phyloP scores from a whole-genome alignment of 139 green algal genomes.

The Pycnococcus provasolii region DNA sequence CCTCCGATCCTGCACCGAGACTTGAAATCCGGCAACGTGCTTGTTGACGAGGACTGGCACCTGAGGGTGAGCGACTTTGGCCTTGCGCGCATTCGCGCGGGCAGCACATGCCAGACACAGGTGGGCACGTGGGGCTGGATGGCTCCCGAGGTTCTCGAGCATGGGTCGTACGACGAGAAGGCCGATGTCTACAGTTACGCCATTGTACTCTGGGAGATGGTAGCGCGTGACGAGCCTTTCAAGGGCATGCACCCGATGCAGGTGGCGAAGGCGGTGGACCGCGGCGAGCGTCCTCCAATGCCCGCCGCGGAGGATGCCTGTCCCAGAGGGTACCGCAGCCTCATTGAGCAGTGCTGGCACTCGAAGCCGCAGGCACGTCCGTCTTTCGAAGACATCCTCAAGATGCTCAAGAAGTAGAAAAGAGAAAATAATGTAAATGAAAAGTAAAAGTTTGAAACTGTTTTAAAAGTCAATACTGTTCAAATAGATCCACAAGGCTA shows the following conservation, averaged over 20 bases:
- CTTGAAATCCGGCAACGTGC: conserved; percentile 62
- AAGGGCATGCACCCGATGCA: conserved; percentile 58
- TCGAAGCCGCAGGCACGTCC: not conserved
- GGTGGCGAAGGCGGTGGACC: conserved; percentile 26
- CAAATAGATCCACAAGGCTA: too few relatives aligned
- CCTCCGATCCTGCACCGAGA: conserved; percentile 74
- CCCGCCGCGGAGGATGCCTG: not conserved
- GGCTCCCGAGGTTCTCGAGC: conserved; percentile 54
- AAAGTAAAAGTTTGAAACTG: too few relatives aligned
- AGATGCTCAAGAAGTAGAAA: not conserved
- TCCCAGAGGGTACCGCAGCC: not conserved
- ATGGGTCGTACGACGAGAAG: conserved; percentile 26
- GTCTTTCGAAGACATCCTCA: not conserved
- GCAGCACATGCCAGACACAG: conserved; percentile 12
- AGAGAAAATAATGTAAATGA: too few relatives aligned
- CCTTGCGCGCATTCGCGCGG: conserved; percentile 17
- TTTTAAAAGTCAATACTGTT: too few relatives aligned
- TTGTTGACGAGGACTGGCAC: conserved; percentile 46
- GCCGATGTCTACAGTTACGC: conserved; percentile 44
- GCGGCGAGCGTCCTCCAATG: conserved; percentile 12
- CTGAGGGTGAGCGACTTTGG: conserved; percentile 69
- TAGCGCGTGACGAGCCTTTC: conserved; percentile 57
- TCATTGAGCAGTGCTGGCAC: conserved; percentile 1
- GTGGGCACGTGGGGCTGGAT: conserved; percentile 58
- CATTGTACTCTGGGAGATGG: conserved; percentile 43